Evolutionary conservation across 2,329 filamentous ascomycete species (phyloP), one percentile per base, ranked within the genome.

Genomic region (Penicillium capsulatum): DNA sequence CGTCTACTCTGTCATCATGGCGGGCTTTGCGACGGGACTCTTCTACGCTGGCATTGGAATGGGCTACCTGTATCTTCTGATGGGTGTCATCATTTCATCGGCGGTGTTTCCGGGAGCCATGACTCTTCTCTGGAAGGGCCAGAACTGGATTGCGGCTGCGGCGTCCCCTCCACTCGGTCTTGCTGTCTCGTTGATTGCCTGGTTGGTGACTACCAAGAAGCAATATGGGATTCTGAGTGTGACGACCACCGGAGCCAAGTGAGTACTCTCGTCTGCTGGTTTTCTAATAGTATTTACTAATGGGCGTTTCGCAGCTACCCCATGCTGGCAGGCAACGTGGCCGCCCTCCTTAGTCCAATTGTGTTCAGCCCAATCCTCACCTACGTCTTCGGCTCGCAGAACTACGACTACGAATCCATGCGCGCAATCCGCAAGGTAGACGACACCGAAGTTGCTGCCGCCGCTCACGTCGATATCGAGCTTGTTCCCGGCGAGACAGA

Each of bases 331-430:
- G 88, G 88, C 20, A 94, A 94, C 51, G 86, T 94, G 3, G 80
- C 83, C 1, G 86, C 88, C 0, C 75, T 95, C 1, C 79, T 94
- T 6, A 83, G 84, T 0, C 89, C 89, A 0, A 46, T 86, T 0
- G 60, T 91, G 28, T 81, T 91, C 58, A 76, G 91, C 7, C 86
- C 87, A 0, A 45, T 91, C 31, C 72, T 94, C n/a, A 90, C 86
- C 0, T 75, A 83, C 36, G 66, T 75, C 11, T 81, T 88, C 45
- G 78, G 78, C n/a, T 59, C 70, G 8, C 83, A 90, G 42, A 81
- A 86, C 52, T 95, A 95, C 65, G 84, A 95, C 70, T 95, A 87
- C 82, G 68, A 79, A 40, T 84, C 81, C 11, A 95, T 95, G 89
- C 76, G 79, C 55, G 73, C 72, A 1, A 94, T 95, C 59, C 80